Base-by-base conservation (phyloP, 495 filamentous ascomycete genomes). In the Penicillium turbatum region DNA sequence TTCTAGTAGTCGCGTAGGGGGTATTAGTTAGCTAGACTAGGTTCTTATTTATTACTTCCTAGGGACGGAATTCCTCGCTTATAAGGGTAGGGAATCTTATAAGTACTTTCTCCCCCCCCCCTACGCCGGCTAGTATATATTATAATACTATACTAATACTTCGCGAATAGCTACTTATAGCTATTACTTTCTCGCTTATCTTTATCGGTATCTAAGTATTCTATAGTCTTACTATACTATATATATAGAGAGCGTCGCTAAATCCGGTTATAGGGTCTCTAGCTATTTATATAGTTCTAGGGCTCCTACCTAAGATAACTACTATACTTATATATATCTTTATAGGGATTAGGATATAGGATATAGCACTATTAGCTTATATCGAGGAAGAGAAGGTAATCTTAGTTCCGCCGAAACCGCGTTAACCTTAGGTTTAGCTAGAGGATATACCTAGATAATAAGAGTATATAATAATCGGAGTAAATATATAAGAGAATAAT, bases 141-240 rank as follows among this genome's bases (percentile, higher is more conserved):
- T 6, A 9, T 6, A 42, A n/a, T 29, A 7, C 24, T 2, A 4
- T 42, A 9, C 17, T 38, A 3, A 32, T 24, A 7, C 24, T 31
- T 8, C 5, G 5, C 3, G 5, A n/a, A 12, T 15, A 56, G 54
- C 29, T 56, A n/a, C 54, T 56, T 26, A 15, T 6, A 12, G n/a
- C 46, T 27, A 19, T 51, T 24, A 7, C 26, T 9, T 43, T 56
- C 27, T 26, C 46, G 9, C 32, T 56, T 6, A 6, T 46, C 5
- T 45, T 51, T 8, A 48, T 51, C 27, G 54, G 47, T 5, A 42
- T 56, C 19, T 38, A 46, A n/a, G 47, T 56, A 24, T 39, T 50
- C 30, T 56, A 56, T 38, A 51, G 54, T 15, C 54, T 56, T n/a
- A 39, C 50, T 31, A 29, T 29, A 5, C 15, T 49, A 7, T 56